Conservation (phyloP, 257 asterid species). For the Solanum peruvianum region DNA sequence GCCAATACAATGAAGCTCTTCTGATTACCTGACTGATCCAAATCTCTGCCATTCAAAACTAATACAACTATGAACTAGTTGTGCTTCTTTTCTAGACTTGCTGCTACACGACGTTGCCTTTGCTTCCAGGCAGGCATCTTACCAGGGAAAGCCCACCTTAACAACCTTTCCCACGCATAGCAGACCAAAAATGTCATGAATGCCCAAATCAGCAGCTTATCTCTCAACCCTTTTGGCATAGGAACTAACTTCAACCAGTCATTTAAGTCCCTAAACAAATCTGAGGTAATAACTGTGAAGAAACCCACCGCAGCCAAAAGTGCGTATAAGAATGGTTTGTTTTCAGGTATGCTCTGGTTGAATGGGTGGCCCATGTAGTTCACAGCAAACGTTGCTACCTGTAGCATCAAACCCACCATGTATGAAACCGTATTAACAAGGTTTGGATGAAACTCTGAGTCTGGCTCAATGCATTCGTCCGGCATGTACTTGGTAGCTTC, state of each 20-base stretch:
- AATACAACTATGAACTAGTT: neutral
- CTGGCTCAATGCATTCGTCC: slow-evolving; percentile 92
- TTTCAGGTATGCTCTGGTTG: slow-evolving; percentile 85
- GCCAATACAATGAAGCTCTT: neutral
- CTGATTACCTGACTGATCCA: neutral
- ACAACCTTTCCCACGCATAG: slow-evolving; percentile 65
- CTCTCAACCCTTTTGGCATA: slow-evolving; percentile 63
- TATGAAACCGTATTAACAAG: slow-evolving; percentile 93
- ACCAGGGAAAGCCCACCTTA: slow-evolving; percentile 96
- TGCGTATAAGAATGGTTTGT: slow-evolving; percentile 61
- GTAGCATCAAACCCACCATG: slow-evolving; percentile 97
- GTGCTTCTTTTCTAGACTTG: slow-evolving; percentile 43
- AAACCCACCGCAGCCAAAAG: slow-evolving; percentile 68
- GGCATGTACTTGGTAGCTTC: slow-evolving; percentile 97
- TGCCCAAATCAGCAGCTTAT: slow-evolving; percentile 79
- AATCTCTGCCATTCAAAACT: neutral
- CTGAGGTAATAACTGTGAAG: slow-evolving; percentile 77
- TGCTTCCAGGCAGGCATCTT: slow-evolving; percentile 94
- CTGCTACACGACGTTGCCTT: slow-evolving; percentile 51
- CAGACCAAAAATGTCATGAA: slow-evolving; percentile 46
- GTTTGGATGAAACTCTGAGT: slow-evolving; percentile 81
- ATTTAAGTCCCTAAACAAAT: slow-evolving; percentile 68
- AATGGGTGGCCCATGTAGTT: slow-evolving; percentile 99
- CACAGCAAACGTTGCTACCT: slow-evolving; percentile 97
- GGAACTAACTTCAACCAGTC: slow-evolving; percentile 84